Evolutionary conservation across 805 yeast species (phyloP), one percentile per base, ranked within the genome.

Genomic region (Yarrowia hollandica): DNA sequence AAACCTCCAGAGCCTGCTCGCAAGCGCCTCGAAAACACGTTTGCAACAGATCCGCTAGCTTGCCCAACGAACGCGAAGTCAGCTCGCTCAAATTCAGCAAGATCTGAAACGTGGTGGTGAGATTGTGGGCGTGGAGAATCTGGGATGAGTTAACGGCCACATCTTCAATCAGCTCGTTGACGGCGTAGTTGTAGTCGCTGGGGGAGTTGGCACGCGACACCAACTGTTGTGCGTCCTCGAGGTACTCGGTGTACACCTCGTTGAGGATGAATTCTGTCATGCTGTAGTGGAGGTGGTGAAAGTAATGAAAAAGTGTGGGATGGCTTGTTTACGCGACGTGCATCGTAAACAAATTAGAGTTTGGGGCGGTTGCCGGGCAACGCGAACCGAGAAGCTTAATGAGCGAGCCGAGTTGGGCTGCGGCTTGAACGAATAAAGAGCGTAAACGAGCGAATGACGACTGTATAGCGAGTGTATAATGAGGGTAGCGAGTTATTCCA

Each of bases 131-230:
- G 1, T 35, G 34, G 12, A 52, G 14, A 5, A 52, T 35, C 19
- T 52, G 44, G 10, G 25, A 3, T 10, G 42, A 28, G 25, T 52
- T 37, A 18, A 52, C 58, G 3, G 58, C 58, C 6, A 52, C 34
- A 28, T 35, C 35, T 18, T 52, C 58, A 52, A 52, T 52, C 15
- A 52, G 34, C 58, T 52, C 58, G 19, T 35, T 52, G 12, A 52
- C 58, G 10, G 58, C 44, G 9, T 52, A 52, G 35, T 52, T 37
- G 35, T 15, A 52, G 58, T 52, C 58, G 14, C 35, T 18, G 8
- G 58, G 58, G 12, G 44, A 37, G 34, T 35, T 37, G 28, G 58
- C 34, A 22, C 58, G 58, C 8, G 44, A 35, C 31, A 52, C 58
- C 11, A 52, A 26, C 21, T 52, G 58, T 21, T 26, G 33, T 4